Evolutionary conservation across 805 yeast species (phyloP).

Genomic region (Monosporozyma unispora): DNA sequence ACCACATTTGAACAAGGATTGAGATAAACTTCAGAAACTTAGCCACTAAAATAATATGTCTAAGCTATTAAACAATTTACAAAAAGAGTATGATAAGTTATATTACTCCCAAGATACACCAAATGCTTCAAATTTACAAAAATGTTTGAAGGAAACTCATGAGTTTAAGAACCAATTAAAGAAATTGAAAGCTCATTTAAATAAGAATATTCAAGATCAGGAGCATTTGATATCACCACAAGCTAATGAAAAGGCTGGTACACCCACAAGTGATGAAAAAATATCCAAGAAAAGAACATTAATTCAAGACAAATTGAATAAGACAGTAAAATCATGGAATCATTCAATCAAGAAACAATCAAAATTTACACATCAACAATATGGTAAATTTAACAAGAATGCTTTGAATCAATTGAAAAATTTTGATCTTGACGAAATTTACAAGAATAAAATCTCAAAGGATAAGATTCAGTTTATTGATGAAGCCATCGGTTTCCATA

Average conservation of each 20-base stretch:
- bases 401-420: conserved; percentile 25
- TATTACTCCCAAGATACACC: conserved; percentile 2
- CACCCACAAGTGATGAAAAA: conserved; percentile 7
- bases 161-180: conserved; percentile 33
- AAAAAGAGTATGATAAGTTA: conserved; percentile 2
- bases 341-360: conserved; percentile 20
- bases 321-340: conserved; percentile 28
- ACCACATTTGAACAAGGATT: too few species aligned
- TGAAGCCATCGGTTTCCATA: conserved; percentile 38
- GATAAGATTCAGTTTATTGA: conserved; percentile 26
- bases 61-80: not conserved
- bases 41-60: too few species aligned
- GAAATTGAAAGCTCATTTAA: conserved; percentile 36
- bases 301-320: conserved; percentile 25
- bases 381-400: conserved; percentile 24
- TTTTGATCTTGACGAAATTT: conserved; percentile 28
- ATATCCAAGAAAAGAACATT: conserved; percentile 15
- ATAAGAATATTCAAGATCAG: conserved; percentile 24
- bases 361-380: conserved; percentile 20
- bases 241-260: not conserved
- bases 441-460: conserved; percentile 26
- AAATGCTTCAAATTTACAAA: conserved; percentile 11
- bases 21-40: too few species aligned
- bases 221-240: not conserved
- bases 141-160: conserved; percentile 24